Percentiles rank a stretch among this genome's conserved stretches.
These are phyloP conservation scores for Xylaria castorea DNA, from an alignment of 495 filamentous ascomycete genomes.

Conservation along the genomic window DNA sequence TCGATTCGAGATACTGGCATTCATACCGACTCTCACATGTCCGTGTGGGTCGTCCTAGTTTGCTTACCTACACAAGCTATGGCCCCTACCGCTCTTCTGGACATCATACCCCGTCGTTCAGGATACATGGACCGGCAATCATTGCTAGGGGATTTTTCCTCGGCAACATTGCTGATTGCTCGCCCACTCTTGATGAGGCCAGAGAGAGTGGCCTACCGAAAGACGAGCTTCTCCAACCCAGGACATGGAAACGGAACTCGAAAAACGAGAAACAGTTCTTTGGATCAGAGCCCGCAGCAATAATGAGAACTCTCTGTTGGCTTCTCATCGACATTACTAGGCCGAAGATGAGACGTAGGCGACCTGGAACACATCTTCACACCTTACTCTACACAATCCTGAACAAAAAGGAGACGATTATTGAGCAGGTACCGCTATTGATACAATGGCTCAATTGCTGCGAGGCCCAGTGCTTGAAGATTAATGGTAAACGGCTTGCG, in stretches of 20 bases:
- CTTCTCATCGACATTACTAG: constrained; percentile 23
- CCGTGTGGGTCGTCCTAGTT: neutral
- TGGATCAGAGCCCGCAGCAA: neutral
- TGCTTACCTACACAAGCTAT: constrained; percentile 20
- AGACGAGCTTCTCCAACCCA: neutral
- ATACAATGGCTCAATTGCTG: constrained; percentile 26
- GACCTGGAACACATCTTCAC: constrained; percentile 18
- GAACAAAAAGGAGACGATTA: constrained; percentile 6
- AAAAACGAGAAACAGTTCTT: constrained; percentile 10
- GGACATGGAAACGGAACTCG: constrained; percentile 14
- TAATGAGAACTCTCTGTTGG: constrained; percentile 6
- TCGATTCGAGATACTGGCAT: constrained; percentile 19
- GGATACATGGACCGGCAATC: neutral
- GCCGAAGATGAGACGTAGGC: constrained; percentile 8
- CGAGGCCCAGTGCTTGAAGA: constrained; percentile 17
- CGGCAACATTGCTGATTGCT: constrained; percentile 17
- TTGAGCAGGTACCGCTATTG: constrained; percentile 11
- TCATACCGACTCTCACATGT: neutral
- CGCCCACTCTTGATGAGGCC: constrained; percentile 24
- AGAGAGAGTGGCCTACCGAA: constrained; percentile 2
- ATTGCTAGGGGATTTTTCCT: constrained; percentile 18
- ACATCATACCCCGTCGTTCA: constrained; percentile 6
- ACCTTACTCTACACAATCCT: constrained; percentile 3
- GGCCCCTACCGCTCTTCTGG: constrained; percentile 19
- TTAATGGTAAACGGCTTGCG: constrained; percentile 8